Base-by-base conservation (phyloP, 2,329 filamentous ascomycete genomes). In the Exutisphaerella laricina region DNA sequence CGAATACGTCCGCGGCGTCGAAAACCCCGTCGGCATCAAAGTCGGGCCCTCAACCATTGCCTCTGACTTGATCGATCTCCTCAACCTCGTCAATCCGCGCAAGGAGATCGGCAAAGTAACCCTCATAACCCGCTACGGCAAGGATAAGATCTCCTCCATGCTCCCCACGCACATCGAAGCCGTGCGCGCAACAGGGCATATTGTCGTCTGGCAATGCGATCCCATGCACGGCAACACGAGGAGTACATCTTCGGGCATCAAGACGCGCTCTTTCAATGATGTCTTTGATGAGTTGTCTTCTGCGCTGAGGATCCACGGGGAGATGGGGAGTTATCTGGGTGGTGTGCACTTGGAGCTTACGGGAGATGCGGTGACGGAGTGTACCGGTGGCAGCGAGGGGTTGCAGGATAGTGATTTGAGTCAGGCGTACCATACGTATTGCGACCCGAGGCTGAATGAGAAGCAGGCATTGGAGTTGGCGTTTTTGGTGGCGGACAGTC, bases 181-280 rank as follows among this genome's bases (percentile, higher is more conserved):
- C 26, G 90, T 98, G 18, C 84, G 92, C 64, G 75, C 75, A 56
- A 89, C 85, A 44, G 88, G 75, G 0, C 80, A 84, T 60, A 58
- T 74, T 16, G 88, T 94, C 3, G 87, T 96, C 56, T 97, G 90
- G 90, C 92, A 97, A 70, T 97, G 90, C 69, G 92, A 98, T 67
- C 92, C 92, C 16, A 98, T 98, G 92, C 92, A 98, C 68, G 92
- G 92, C 21, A 83, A 83, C 62, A 81, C 78, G 1, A 72, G 75
- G 35, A 72, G 73, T 35, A 90, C 86, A 0, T 75, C 79, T 0
- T 71, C 77, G 0, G 88, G 88, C 18, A 79, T 96, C 69, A 98
- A 98, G 73, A 98, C 92, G 1, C 79, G 92, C 12, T 83, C 85
- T 42, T 98, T 98, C 73, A 79, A 78, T 50, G 85, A 92, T 63